Base-by-base conservation (phyloP, 2,329 filamentous ascomycete species). In the Sarocladiaceae sp. region DNA sequence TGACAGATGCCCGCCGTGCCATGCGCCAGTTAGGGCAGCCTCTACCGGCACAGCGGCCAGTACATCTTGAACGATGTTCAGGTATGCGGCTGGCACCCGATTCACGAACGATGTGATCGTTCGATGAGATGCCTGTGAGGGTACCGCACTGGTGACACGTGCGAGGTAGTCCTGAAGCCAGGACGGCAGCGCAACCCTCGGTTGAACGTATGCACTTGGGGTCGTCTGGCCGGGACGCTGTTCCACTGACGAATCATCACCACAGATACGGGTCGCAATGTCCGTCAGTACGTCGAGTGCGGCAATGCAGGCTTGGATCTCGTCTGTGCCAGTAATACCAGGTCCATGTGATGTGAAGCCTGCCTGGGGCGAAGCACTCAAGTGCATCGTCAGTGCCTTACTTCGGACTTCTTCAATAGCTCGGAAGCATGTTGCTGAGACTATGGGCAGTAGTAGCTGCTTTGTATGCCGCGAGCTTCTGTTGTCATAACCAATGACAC, bases 61-160 rank as follows among this genome's bases (percentile, higher is more conserved):
- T 4, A 58, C 58, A 3, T 55, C 55, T 33, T 66, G 61, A 2
- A 70, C 54, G 1, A 68, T 46, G 1, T 43, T 53, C 0, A 70
- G 48, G 24, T 54, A 70, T 1, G 55, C 48, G 1, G 49, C 45
- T 0, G 65, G 62, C 0, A 58, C 60, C 18, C 60, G 60, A 49
- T 69, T 67, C 3, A 70, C 29, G n/a, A 68, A 68, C 2, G 64
- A 58, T 52, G 64, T 66, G 33, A 69, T 58, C 0, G 54, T 60
- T 2, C 67, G 53, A 6, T 66, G 56, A 2, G 64, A 54, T 0
- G 63, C 54, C 3, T 52, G 57, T 1, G 60, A 61, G 1, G 50
- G 48, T 1, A 53, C 44, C 0, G 51, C 51, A 0, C 51, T 59
- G 0, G 67, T 58, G 2, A 64, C 53, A 3, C 58, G 62, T 44